Evolutionary conservation across 257 asterid species (phyloP).

Genomic region (Primulina huaijiensis): DNA sequence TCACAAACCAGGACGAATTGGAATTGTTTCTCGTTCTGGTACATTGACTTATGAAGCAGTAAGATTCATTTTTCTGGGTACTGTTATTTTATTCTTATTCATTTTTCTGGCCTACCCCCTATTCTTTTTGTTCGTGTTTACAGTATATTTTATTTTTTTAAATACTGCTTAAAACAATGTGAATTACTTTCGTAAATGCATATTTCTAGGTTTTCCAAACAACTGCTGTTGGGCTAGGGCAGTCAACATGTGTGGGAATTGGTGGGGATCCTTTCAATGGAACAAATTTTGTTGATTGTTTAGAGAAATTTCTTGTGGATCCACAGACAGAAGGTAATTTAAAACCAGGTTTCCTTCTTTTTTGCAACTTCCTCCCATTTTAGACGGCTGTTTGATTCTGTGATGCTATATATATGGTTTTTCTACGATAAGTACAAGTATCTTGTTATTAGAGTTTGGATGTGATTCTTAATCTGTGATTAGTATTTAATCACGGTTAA

Average conservation of each 20-base stretch:
- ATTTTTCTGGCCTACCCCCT: slow-evolving; percentile 9
- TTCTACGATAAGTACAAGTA: background rate
- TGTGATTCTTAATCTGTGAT: background rate
- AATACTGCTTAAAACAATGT: slow-evolving; percentile 15
- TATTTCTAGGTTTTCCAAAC: slow-evolving; percentile 83
- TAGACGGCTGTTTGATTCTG: background rate
- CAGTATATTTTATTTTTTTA: slow-evolving; percentile 2
- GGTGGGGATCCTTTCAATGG: slow-evolving; percentile 99
- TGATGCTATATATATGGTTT: background rate
- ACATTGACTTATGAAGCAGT: slow-evolving; percentile 91
- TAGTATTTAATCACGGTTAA: background rate
- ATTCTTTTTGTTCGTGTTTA: too few species aligned
- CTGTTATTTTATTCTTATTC: background rate
- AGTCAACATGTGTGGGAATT: slow-evolving; percentile 92
- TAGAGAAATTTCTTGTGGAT: slow-evolving; percentile 79
- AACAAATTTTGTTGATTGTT: slow-evolving; percentile 94
- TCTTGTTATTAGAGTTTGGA: background rate
- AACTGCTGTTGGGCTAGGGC: slow-evolving; percentile 98
- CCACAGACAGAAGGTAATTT: slow-evolving; percentile 92
- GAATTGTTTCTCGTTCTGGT: slow-evolving; percentile 92
- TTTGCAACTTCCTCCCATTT: slow-evolving; percentile 1
- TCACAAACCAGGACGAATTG: slow-evolving; percentile 95
- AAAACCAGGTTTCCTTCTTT: slow-evolving; percentile 10
- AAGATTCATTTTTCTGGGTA: slow-evolving; percentile 32
- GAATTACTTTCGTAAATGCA: slow-evolving; percentile 23